Base-by-base conservation (phyloP, 345 rosid genomes). In the Populus nigra region DNA sequence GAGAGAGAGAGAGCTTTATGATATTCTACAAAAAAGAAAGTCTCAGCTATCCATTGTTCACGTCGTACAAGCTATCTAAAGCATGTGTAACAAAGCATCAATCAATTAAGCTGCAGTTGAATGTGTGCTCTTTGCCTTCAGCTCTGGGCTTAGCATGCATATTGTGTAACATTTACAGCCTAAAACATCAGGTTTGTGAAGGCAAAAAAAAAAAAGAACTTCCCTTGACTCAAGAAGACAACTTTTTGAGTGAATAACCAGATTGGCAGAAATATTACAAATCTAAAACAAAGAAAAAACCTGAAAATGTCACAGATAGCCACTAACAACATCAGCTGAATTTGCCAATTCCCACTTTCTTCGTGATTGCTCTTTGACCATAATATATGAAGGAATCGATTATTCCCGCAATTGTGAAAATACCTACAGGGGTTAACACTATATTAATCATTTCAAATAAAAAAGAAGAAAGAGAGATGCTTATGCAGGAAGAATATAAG, bases 401-500 rank as follows among this genome's bases (percentile, higher is more conserved):
- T 53, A 82, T 78, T 49, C 85, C 85, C 20, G 85, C 82, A 6
- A 82, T 36, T 0, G 82, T 82, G 74, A 82, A 82, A 8, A 78
- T 75, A 47, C 85, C 85, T 82, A 61, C 47, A 33, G n/a, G 23
- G 36, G 12, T 18, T 35, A 59, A 23, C 69, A 18, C 3, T 63
- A 29, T 13, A 17, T 31, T 18, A 49, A 39, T 22, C 17, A 22
- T 62, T 63, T 38, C 23, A 66, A 12, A 62, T 50, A 17, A 66
- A 12, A 62, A 18, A 69, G 6, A 35, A 35, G 2, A 20, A 22
- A 43, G 2, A 1, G 15, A 2, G 15, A 65, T 8, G 3, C n/a
- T 31, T 7, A n/a, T 7, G 8, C 4, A 17, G n/a, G 16, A 3
- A 36, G 7, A 29, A 39, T 4, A 18, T 25, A 53, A 1, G 6